These are phyloP conservation scores for Ilyonectria robusta DNA, from an alignment of 2,329 filamentous ascomycete species.

Conservation along the genomic window DNA sequence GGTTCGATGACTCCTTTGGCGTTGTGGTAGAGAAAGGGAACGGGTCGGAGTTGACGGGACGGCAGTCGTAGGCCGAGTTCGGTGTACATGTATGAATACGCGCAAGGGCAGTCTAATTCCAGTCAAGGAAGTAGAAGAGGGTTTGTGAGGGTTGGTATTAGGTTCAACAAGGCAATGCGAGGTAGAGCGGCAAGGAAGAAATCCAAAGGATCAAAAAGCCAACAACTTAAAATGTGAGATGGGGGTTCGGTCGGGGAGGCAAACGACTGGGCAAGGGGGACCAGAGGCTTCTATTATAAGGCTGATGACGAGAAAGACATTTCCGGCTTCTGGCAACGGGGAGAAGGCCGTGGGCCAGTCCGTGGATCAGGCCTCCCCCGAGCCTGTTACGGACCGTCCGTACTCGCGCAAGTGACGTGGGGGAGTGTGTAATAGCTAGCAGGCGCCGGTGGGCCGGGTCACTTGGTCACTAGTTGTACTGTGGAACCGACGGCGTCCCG, in stretches of 20 bases:
- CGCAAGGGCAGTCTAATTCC: slow-evolving; percentile 5
- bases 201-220: slow-evolving; percentile 7
- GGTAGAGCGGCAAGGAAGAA: slow-evolving; percentile 24
- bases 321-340: slow-evolving; percentile 46
- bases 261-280: slow-evolving; percentile 24
- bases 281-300: slow-evolving; percentile 46
- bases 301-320: slow-evolving; percentile 42
- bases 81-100: slow-evolving; percentile 31
- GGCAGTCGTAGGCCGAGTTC: slow-evolving; percentile 36
- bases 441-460: slow-evolving; percentile 34
- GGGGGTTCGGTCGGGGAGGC: slow-evolving; percentile 1
- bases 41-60: slow-evolving; percentile 30
- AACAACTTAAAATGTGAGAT: slow-evolving; percentile 12
- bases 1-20: slow-evolving; percentile 33
- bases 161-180: neutral
- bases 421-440: slow-evolving; percentile 32
- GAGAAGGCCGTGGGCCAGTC: slow-evolving; percentile 45
- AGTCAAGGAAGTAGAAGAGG: slow-evolving; percentile 21
- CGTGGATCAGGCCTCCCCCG: slow-evolving; percentile 2
- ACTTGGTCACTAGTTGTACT: slow-evolving; percentile 22
- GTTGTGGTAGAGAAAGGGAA: slow-evolving; percentile 26
- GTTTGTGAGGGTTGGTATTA: neutral
- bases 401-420: slow-evolving; percentile 33
- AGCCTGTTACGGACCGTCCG: slow-evolving; percentile 12
- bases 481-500: slow-evolving; percentile 13